These are phyloP conservation scores for Pichia sp. DNA, from an alignment of 1,139 yeast genomes.

Conservation along the genomic window DNA sequence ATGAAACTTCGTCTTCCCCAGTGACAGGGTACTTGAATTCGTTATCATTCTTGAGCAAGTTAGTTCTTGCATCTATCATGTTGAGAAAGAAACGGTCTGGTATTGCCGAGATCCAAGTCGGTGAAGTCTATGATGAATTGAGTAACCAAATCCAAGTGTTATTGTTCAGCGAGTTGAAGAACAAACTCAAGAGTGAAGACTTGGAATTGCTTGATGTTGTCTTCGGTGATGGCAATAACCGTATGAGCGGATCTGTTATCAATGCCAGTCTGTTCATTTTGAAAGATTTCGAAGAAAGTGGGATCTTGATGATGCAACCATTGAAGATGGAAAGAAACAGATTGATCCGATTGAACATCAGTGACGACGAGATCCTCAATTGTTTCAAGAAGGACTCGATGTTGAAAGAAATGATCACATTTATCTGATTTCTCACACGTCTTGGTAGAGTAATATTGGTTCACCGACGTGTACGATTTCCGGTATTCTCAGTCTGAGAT, in stretches of 20 bases:
- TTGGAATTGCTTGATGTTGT: conserved; percentile 33
- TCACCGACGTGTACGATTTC: conserved; percentile 85
- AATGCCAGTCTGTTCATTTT: conserved; percentile 52
- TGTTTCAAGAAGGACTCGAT: conserved; percentile 58
- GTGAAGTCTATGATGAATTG: conserved; percentile 79
- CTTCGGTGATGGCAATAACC: conserved; percentile 28
- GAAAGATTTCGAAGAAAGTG: conserved; percentile 73
- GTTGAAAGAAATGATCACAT: conserved; percentile 32
- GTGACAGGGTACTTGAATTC: conserved; percentile 54
- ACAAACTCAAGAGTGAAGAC: conserved; percentile 25
- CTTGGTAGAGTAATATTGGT: conserved; percentile 74
- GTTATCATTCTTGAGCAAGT: conserved; percentile 67
- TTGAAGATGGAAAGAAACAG: conserved; percentile 67
- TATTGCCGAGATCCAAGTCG: conserved; percentile 65
- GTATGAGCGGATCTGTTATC: conserved; percentile 15
- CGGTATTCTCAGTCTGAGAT: conserved; percentile 76
- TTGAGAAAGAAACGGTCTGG: conserved; percentile 68
- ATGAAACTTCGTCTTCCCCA: conserved; percentile 79
- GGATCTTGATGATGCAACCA: conserved; percentile 67
- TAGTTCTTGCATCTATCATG: conserved; percentile 67
- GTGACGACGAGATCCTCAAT: conserved; percentile 65
- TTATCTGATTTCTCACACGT: conserved; percentile 17
- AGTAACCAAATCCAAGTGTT: conserved; percentile 35
- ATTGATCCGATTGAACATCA: conserved; percentile 60
- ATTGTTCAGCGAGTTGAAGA: conserved; percentile 28